Evolutionary conservation across 257 asterid species (phyloP), one percentile per base, ranked within the genome.

Genomic region (Ocimum tenuiflorum): DNA sequence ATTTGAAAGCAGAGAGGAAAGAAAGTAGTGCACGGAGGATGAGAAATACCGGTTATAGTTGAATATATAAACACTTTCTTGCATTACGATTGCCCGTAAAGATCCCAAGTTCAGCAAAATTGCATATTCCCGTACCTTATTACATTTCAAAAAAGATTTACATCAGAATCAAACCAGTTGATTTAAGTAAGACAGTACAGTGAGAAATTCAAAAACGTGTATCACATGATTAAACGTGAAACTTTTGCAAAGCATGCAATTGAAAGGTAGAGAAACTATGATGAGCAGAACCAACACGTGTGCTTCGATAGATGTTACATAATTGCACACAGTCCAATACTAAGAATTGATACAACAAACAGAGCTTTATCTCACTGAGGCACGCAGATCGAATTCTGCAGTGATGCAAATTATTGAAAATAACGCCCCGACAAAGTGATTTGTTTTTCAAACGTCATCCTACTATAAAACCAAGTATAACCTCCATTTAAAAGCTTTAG

Each of bases 21-120:
- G 29, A 58, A 68, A 38, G 3, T 48, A 65, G 56, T 29, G 31
- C 38, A 60, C 29, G 41, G 56, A 42, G 48, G 41, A 23, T 57
- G 69, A 36, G 43, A 48, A 23, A 42, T 83, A 94, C 99, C 99
- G 88, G 75, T 94, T 90, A 75, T 90, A 94, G 77, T 94, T 94
- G 77, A 94, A 90, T 85, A 94, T 86, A 71, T 80, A 82, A 70
- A 94, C 96, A 59, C 85, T 63, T 71, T 94, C 95, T 73, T 84
- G 90, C 96, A 88, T 90, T 64, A 78, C 91, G 68, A 94, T 94
- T 61, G 97, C 97, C 58, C 99, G 83, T 63, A 94, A 73, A 31
- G 99, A 83, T 15, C 99, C 97, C 86, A 94, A 78, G 80, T 94
- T 94, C 83, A 94, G 83, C 60, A 94, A 79, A 73, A 94, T 85